Percentiles rank a stretch among this genome's conserved stretches.
Evolutionary conservation across 139 green algal species (phyloP).

Genomic region (Tetratostichococcus sp.): DNA sequence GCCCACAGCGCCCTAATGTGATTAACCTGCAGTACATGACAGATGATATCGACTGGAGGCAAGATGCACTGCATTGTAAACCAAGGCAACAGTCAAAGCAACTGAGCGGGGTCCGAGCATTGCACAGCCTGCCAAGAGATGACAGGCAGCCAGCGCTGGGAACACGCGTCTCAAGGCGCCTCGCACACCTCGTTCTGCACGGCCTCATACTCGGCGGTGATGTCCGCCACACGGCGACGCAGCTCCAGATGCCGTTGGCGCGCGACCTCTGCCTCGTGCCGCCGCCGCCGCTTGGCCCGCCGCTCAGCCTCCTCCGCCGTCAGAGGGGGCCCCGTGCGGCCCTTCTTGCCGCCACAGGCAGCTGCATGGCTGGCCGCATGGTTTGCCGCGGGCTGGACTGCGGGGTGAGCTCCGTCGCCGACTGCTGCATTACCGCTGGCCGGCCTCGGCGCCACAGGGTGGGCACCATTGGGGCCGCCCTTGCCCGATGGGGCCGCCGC

Average conservation of each 20-base stretch:
- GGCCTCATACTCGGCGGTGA: slow-evolving; percentile 37
- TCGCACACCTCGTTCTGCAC: slow-evolving; percentile 36
- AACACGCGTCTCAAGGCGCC: no score
- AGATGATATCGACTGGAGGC: no score
- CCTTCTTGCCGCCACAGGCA: no score
- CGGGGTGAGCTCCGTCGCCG: no score
- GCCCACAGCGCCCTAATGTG: slow-evolving; percentile 15
- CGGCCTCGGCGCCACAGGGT: no score
- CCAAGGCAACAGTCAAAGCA: no score
- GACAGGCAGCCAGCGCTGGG: no score
- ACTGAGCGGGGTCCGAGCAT: no score
- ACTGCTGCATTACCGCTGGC: neutral
- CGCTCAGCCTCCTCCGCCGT: slow-evolving; percentile 7
- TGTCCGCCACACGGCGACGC: slow-evolving; percentile 26
- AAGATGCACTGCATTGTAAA: no score
- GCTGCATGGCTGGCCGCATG: neutral
- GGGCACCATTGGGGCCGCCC: neutral
- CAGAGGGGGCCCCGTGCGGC: neutral
- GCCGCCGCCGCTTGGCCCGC: slow-evolving; percentile 18
- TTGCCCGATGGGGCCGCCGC: neutral
- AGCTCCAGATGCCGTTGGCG: slow-evolving; percentile 27
- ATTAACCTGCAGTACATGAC: slow-evolving; percentile 8
- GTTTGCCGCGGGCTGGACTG: no score
- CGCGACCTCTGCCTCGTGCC: slow-evolving; percentile 12
- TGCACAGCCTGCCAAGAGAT: no score